These are phyloP conservation scores for Colletotrichum tamarilloi DNA, from an alignment of 2,329 filamentous ascomycete genomes.

Conservation along the genomic window DNA sequence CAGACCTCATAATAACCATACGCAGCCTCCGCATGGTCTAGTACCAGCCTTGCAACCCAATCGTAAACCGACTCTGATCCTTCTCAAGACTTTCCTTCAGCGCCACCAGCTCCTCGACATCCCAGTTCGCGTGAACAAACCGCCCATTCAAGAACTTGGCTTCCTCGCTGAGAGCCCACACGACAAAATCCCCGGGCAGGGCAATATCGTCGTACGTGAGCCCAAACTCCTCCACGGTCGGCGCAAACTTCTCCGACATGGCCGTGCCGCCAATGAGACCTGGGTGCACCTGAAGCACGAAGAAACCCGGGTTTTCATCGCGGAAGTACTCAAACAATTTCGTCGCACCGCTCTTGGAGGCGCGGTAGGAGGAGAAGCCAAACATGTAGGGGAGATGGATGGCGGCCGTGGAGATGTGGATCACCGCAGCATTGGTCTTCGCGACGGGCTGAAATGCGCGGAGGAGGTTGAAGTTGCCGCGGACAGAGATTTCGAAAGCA, in stretches of 20 bases:
- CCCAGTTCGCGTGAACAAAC: conserved; percentile 62
- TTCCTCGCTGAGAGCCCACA: conserved; percentile 57
- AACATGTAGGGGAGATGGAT: conserved; percentile 39
- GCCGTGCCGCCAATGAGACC: conserved; percentile 23
- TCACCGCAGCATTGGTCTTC: conserved; percentile 35
- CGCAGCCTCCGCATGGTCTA: not conserved
- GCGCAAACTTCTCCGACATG: conserved; percentile 29
- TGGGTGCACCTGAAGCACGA: conserved; percentile 56
- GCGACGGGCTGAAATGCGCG: conserved; percentile 57
- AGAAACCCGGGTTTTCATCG: conserved; percentile 50
- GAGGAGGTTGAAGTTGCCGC: conserved; percentile 57
- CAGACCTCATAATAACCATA: too few species aligned
- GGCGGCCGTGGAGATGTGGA: conserved; percentile 40
- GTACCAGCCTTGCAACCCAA: conserved; percentile 31
- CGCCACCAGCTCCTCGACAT: conserved; percentile 58
- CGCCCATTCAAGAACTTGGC: conserved; percentile 57
- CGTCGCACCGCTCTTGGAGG: conserved; percentile 53
- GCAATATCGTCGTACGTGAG: conserved; percentile 18
- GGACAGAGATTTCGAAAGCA: conserved; percentile 59
- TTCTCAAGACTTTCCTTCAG: conserved; percentile 25
- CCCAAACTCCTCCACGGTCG: not conserved
- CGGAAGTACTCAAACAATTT: conserved; percentile 55
- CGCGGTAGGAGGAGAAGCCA: conserved; percentile 51
- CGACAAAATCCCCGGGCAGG: conserved; percentile 50
- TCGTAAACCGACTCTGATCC: conserved; percentile 22